Base-by-base conservation (phyloP, 2,329 filamentous ascomycete species). In the Dendryphion nanum region DNA sequence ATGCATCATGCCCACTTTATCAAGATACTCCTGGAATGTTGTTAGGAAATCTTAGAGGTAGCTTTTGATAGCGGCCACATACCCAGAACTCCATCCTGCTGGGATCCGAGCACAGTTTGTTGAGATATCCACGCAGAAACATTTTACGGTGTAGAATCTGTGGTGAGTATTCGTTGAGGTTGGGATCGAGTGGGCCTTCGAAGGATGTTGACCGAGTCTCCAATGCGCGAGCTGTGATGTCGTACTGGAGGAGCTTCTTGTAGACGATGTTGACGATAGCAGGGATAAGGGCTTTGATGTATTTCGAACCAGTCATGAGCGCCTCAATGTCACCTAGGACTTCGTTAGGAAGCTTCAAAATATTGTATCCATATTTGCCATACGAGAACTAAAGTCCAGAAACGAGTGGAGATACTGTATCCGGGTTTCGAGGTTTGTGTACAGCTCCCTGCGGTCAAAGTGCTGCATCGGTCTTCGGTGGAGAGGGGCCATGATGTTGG, bases 1-100 rank as follows among this genome's bases (percentile, higher is more conserved):
- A 61, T 90, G 86, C 85, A 90, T 90, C 73, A 87, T 80, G 41
- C 85, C 86, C 23, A 91, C 86, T 64, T 90, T 90, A 68, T 90
- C 84, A 30, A 91, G 70, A 58, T 91, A 91, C 55, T 85, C 79
- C 86, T 86, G 91, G 62, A 89, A 30, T 16, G 12, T 3, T 30
- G 10, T 3, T 26, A 3, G 2, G 2, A 3, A 13, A 4, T 30
- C 29, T 3, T 26, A 3, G 2, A 2, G 3, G 10, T 26, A 26
- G 23, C 23, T 26, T 10, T n/a, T n/a, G 2, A 26, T 26, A 17
- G 29, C 8, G 15, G 13, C 10, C 10, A 58, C 91, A 91, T 55
- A 85, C 79, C 86, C 86, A 91, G 61, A 89, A 89, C 44, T 87
- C 82, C 75, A 86, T 81, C 47, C 79, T 80, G 35, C 79, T 82